Percentiles rank a stretch among this genome's conserved stretches.
These are phyloP conservation scores for Sparassis latifolia DNA, from an alignment of 1,284 basidiomycete genomes.

Conservation along the genomic window DNA sequence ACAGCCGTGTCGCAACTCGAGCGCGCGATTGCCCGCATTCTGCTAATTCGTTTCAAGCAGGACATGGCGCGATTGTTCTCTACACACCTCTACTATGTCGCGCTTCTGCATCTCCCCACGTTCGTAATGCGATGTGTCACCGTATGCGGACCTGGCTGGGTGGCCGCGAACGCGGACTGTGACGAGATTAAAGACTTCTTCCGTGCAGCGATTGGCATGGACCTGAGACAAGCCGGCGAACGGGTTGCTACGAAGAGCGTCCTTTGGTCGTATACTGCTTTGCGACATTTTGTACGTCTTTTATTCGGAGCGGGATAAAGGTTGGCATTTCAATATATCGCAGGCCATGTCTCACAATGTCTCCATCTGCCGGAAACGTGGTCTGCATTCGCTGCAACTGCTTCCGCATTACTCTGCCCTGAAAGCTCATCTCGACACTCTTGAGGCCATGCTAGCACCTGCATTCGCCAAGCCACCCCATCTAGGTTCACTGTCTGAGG, in stretches of 20 bases:
- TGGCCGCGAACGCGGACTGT: constrained; percentile 53
- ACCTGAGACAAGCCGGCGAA: constrained; percentile 65
- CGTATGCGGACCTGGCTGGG: constrained; percentile 57
- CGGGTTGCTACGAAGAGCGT: constrained; percentile 71
- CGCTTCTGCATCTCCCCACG: constrained; percentile 56
- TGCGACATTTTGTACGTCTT: constrained; percentile 58
- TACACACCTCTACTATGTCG: constrained; percentile 54
- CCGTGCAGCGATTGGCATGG: constrained; percentile 59
- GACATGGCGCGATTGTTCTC: constrained; percentile 67
- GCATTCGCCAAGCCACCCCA: constrained; percentile 58
- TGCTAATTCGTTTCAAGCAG: constrained; percentile 60
- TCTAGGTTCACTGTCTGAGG: constrained; percentile 48
- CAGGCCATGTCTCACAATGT: constrained; percentile 63
- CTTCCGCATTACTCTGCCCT: constrained; percentile 53
- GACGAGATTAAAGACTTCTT: constrained; percentile 71
- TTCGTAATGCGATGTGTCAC: constrained; percentile 56
- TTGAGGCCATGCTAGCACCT: constrained; percentile 49
- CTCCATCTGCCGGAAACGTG: constrained; percentile 51
- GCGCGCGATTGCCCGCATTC: constrained; percentile 53
- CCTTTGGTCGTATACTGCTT: constrained; percentile 67
- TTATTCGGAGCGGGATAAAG: not conserved
- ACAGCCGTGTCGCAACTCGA: constrained; percentile 55
- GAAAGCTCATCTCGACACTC: constrained; percentile 49
- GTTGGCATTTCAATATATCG: not conserved
- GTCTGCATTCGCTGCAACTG: constrained; percentile 56